Conservation (phyloP, 768 basidiomycete species). For the Cubamyces lactineus region DNA sequence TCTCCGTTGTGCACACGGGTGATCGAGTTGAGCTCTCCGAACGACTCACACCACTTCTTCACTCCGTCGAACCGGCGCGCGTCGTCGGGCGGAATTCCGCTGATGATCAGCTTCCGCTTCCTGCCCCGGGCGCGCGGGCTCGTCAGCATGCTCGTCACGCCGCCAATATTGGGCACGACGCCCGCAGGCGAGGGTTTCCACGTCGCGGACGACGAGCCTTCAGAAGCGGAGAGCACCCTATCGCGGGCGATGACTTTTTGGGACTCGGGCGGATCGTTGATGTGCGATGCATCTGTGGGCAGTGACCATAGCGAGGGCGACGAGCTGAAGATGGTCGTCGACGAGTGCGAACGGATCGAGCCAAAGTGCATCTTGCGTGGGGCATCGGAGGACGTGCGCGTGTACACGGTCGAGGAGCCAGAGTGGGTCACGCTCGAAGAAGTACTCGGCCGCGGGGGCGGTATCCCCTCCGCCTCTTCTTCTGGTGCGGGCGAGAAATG, state of each 20-base stretch:
- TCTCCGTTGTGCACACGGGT: slow-evolving; percentile 76
- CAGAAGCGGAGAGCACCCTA: slow-evolving; percentile 32
- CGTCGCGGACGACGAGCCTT: slow-evolving; percentile 39
- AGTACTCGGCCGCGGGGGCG: slow-evolving; percentile 56
- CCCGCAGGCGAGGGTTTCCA: slow-evolving; percentile 27
- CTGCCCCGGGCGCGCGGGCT: slow-evolving; percentile 51
- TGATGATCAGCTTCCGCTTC: slow-evolving; percentile 59
- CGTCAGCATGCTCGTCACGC: slow-evolving; percentile 29
- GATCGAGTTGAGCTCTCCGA: slow-evolving; percentile 77
- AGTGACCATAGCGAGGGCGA: slow-evolving; percentile 44
- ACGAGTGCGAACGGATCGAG: slow-evolving; percentile 39
- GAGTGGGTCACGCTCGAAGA: slow-evolving; percentile 63
- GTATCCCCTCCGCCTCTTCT: slow-evolving; percentile 11
- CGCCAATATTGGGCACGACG: slow-evolving; percentile 21
- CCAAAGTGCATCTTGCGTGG: slow-evolving; percentile 41
- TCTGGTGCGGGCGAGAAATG: slow-evolving; percentile 46
- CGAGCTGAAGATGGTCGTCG: slow-evolving; percentile 38
- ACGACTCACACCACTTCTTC: slow-evolving; percentile 80
- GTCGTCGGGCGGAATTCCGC: slow-evolving; percentile 67
- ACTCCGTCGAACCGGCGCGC: slow-evolving; percentile 65
- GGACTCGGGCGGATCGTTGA: slow-evolving; percentile 41
- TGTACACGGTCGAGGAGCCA: slow-evolving; percentile 42
- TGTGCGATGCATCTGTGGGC: slow-evolving; percentile 44
- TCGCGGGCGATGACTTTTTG: slow-evolving; percentile 36
- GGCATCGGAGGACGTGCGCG: slow-evolving; percentile 43